phyloP scores from a whole-genome alignment of 1,284 basidiomycete species.

The Rhodotorula sp. region DNA sequence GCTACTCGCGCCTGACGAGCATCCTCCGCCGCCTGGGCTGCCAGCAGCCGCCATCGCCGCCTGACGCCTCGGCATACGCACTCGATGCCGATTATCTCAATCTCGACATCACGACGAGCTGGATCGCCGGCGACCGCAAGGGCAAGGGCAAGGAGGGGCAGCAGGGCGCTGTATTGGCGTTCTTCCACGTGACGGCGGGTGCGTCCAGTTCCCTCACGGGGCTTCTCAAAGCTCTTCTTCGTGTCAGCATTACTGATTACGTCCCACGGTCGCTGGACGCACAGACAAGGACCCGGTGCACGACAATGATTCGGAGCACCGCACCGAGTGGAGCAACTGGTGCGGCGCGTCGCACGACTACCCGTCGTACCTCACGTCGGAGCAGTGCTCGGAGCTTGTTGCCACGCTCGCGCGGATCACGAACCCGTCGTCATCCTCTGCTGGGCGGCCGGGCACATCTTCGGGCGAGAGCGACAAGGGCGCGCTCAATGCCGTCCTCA shows the following conservation, averaged over 20 bases:
- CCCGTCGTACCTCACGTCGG: conserved; percentile 34
- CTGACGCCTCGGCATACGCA: conserved; percentile 24
- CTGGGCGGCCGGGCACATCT: conserved; percentile 37
- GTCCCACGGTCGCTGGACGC: neutral
- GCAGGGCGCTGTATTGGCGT: conserved; percentile 81
- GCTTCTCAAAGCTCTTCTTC: no score
- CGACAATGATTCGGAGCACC: conserved; percentile 77
- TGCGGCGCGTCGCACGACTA: conserved; percentile 62
- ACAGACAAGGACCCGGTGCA: conserved; percentile 59
- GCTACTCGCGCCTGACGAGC: conserved; percentile 55
- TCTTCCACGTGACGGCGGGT: conserved; percentile 81
- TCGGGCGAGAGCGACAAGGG: conserved; percentile 25
- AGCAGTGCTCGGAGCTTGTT: conserved; percentile 32
- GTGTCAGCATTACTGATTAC: neutral
- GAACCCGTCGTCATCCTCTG: conserved; percentile 20
- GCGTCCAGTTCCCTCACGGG: conserved; percentile 18
- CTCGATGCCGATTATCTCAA: conserved; percentile 67
- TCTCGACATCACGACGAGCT: conserved; percentile 90
- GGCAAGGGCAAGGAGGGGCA: conserved; percentile 1
- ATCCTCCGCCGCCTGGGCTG: conserved; percentile 56
- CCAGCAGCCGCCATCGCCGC: conserved; percentile 48
- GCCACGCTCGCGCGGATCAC: conserved; percentile 26
- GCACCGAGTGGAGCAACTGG: conserved; percentile 89
- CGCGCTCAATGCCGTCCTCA: conserved; percentile 12
- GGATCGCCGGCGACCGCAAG: conserved; percentile 61